A percentile compares a stretch with the other conserved stretches of the same genome.
Evolutionary conservation across 2,329 filamentous ascomycete genomes (phyloP).

Genomic region (Meredithiella fracta): DNA sequence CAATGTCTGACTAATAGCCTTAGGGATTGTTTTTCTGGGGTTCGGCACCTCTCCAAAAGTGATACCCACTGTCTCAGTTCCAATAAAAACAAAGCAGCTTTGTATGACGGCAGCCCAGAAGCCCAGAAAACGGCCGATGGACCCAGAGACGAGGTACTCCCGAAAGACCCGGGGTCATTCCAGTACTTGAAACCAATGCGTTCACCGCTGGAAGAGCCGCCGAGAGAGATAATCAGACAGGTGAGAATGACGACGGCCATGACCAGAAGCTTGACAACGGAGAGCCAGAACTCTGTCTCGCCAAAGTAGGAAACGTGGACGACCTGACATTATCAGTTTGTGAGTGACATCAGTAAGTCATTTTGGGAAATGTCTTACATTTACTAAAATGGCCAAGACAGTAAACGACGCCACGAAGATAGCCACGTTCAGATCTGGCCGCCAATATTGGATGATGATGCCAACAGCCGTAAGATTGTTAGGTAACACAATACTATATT

Average conservation of each 20-base stretch:
- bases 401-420: conserved; percentile 25
- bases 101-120: conserved; percentile 24
- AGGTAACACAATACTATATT: conserved; percentile 24
- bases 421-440: conserved; percentile 21
- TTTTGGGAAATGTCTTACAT: conserved; percentile 15
- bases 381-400: conserved; percentile 21
- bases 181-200: conserved; percentile 29
- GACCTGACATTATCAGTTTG: conserved; percentile 12
- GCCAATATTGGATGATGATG: conserved; percentile 24
- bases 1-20: conserved; percentile 17
- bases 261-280: conserved; percentile 28
- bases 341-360: not conserved
- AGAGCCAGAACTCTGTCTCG: conserved; percentile 33
- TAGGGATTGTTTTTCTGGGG: conserved; percentile 17
- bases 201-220: conserved; percentile 23
- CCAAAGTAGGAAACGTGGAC: conserved; percentile 27
- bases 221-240: conserved; percentile 24
- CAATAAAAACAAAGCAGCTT: conserved; percentile 25
- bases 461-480: conserved; percentile 26
- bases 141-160: conserved; percentile 21
- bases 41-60: conserved; percentile 18
- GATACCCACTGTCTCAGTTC: conserved; percentile 14
- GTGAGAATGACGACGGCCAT: conserved; percentile 25
- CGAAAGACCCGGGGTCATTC: conserved; percentile 28
- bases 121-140: conserved; percentile 24